These are phyloP conservation scores for Nematodospora valgi DNA, from an alignment of 805 yeast species.

Conservation along the genomic window DNA sequence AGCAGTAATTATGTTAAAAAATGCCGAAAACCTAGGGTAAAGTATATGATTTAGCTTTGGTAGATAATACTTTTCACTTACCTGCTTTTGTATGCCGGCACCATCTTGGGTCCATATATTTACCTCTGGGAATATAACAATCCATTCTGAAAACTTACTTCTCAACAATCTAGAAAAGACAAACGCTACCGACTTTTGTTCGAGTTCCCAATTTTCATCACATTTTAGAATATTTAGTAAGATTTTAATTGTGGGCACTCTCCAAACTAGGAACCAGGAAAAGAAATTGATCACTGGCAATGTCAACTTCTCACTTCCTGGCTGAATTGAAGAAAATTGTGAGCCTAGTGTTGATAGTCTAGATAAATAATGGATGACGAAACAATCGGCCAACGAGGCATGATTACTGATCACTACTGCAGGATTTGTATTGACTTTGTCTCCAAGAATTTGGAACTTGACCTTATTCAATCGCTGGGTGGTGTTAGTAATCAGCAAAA, in stretches of 20 bases:
- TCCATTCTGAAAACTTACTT: conserved; percentile 52
- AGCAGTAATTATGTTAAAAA: conserved; percentile 47
- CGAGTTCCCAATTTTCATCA: conserved; percentile 72
- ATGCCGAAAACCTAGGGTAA: conserved; percentile 72
- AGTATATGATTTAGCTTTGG: conserved; percentile 59
- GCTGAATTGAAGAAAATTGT: not conserved
- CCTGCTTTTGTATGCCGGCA: conserved; percentile 47
- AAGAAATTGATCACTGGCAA: conserved; percentile 55
- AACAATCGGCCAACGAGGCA: conserved; percentile 62
- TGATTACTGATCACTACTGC: conserved; percentile 57
- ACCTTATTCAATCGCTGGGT: conserved; percentile 29
- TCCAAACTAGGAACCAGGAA: conserved; percentile 67
- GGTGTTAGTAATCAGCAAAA: conserved; percentile 5
- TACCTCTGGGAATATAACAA: conserved; percentile 83
- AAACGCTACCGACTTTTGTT: conserved; percentile 29
- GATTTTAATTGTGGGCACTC: conserved; percentile 52
- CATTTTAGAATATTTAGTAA: conserved; percentile 46
- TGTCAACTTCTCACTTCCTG: conserved; percentile 11
- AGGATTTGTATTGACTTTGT: conserved; percentile 30
- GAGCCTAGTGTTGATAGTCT: conserved; percentile 15
- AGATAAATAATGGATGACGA: conserved; percentile 47
- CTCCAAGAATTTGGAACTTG: conserved; percentile 41
- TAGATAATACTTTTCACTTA: conserved; percentile 55
- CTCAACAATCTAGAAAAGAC: conserved; percentile 33
- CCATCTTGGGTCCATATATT: conserved; percentile 57